Percentiles rank a stretch among this genome's conserved stretches.
These are phyloP conservation scores for Fonsecaea pedrosoi DNA, from an alignment of 2,329 filamentous ascomycete species.

Conservation along the genomic window DNA sequence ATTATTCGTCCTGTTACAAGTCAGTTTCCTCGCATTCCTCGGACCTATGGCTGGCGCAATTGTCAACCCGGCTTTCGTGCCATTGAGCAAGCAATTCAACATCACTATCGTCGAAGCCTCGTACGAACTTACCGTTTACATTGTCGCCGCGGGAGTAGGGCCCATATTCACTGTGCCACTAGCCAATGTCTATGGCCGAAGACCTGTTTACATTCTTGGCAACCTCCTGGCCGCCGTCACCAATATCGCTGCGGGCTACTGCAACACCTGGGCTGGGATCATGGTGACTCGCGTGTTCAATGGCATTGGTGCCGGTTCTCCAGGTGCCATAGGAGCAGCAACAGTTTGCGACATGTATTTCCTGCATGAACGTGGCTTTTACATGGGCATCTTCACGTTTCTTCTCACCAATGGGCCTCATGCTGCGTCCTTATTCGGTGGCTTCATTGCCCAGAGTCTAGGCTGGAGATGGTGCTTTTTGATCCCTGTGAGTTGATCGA, in stretches of 20 bases:
- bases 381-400: slow-evolving; percentile 35
- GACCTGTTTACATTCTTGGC: slow-evolving; percentile 36
- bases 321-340: slow-evolving; percentile 59
- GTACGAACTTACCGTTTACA: slow-evolving; percentile 46
- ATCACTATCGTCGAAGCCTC: slow-evolving; percentile 45
- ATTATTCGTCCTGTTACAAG: slow-evolving; percentile 42
- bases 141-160: slow-evolving; percentile 46
- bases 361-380: slow-evolving; percentile 40
- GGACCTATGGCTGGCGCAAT: slow-evolving; percentile 43
- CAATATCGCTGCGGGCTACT: slow-evolving; percentile 34
- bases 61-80: slow-evolving; percentile 46
- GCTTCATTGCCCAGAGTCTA: slow-evolving; percentile 38
- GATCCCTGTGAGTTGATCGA: slow-evolving; percentile 27
- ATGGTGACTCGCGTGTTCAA: slow-evolving; percentile 34
- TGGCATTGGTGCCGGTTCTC: slow-evolving; percentile 44
- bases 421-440: slow-evolving; percentile 38
- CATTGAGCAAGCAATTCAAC: slow-evolving; percentile 43
- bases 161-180: slow-evolving; percentile 40
- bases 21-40: slow-evolving; percentile 44
- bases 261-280: slow-evolving; percentile 33
- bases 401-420: slow-evolving; percentile 42
- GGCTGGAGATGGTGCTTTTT: slow-evolving; percentile 39
- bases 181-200: slow-evolving; percentile 35
- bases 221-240: slow-evolving; percentile 32
- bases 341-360: slow-evolving; percentile 71